Evolutionary conservation across 257 asterid species (phyloP).

Genomic region (Solanum stenotomum): DNA sequence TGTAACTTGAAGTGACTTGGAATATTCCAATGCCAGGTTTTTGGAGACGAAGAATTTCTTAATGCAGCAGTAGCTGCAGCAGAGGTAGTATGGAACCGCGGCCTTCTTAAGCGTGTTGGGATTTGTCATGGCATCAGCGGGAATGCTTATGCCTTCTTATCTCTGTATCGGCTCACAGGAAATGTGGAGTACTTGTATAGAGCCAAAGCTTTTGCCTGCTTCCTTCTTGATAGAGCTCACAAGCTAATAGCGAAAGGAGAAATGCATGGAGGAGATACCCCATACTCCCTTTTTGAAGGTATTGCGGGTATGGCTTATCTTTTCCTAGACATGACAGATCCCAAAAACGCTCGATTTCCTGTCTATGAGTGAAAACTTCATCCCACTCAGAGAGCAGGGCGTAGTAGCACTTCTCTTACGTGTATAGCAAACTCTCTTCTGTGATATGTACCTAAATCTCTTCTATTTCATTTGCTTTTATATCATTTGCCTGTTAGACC

Average conservation of each 20-base stretch:
- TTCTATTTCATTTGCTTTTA: background rate
- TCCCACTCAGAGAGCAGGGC: too few relatives aligned
- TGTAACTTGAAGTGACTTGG: background rate
- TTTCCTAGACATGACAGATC: constrained; percentile 65
- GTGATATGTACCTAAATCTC: background rate
- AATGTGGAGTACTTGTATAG: constrained; percentile 42
- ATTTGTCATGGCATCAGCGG: constrained; percentile 84
- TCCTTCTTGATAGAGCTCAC: constrained; percentile 60
- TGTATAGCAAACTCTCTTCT: background rate
- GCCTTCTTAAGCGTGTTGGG: constrained; percentile 65
- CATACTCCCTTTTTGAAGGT: constrained; percentile 70
- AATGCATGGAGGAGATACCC: constrained; percentile 60
- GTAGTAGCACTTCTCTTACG: background rate
- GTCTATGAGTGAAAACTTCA: constrained; percentile 34
- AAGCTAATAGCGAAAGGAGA: constrained; percentile 44
- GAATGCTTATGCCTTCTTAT: constrained; percentile 56
- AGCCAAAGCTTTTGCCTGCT: constrained; percentile 76
- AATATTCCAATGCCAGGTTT: constrained; percentile 27
- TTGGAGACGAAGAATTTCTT: constrained; percentile 44
- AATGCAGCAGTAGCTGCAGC: constrained; percentile 76
- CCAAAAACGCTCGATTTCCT: constrained; percentile 51
- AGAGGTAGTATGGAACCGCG: constrained; percentile 76
- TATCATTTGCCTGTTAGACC: background rate
- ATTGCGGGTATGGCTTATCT: constrained; percentile 66
- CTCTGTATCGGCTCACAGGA: constrained; percentile 66